A percentile compares a stretch with the other conserved stretches of the same genome.
Evolutionary conservation across 352 stramenopile species (phyloP).

Genomic region (Saprolegnia diclina): DNA sequence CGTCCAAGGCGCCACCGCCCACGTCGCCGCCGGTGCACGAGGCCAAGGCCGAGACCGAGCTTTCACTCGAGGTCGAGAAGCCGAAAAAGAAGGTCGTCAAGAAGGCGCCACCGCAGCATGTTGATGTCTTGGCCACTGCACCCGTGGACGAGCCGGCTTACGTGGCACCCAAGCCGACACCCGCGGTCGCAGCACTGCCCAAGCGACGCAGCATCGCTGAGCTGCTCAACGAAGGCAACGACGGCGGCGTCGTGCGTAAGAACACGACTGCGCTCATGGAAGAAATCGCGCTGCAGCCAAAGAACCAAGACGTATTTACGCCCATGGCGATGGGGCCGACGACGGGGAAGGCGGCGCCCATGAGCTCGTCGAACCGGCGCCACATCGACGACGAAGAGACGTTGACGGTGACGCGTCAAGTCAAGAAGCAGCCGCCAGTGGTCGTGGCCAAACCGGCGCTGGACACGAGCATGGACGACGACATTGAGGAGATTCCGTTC

Average conservation of each 20-base stretch:
- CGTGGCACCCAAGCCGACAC: background rate
- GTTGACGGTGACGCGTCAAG: conserved; percentile 36
- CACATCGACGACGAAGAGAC: conserved; percentile 60
- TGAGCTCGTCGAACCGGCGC: conserved; percentile 42
- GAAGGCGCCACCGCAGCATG: background rate
- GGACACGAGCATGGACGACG: conserved; percentile 57
- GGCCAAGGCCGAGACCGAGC: background rate
- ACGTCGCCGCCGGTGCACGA: conserved; percentile 6
- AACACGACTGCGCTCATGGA: conserved; percentile 17
- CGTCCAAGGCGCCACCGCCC: background rate
- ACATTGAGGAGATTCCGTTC: conserved; percentile 76
- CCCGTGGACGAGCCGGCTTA: background rate
- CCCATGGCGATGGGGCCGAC: conserved; percentile 23
- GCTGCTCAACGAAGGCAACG: conserved; percentile 57
- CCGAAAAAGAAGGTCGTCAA: background rate
- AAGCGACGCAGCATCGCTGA: conserved; percentile 66
- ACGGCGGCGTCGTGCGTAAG: conserved; percentile 35
- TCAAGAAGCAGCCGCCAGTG: conserved; percentile 55
- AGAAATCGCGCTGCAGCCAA: conserved; percentile 11
- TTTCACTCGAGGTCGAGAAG: background rate
- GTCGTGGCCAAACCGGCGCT: conserved; percentile 30
- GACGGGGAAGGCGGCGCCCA: conserved; percentile 46
- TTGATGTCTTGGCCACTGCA: background rate
- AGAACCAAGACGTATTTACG: background rate
- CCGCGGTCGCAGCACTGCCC: background rate